Evolutionary conservation across 768 basidiomycete genomes (phyloP).

Genomic region (Mycena amicta): DNA sequence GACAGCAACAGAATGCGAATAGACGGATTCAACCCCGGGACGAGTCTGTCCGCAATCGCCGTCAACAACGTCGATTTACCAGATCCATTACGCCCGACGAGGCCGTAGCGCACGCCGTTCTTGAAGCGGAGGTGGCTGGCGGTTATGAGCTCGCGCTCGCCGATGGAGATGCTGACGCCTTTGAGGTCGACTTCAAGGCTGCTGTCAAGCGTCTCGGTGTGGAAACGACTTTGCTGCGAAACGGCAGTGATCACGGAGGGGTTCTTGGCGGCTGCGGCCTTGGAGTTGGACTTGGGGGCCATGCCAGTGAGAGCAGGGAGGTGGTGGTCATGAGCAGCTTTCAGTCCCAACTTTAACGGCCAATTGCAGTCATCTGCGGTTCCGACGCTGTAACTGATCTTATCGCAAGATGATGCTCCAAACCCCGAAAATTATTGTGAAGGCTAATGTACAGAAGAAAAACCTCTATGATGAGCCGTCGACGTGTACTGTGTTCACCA

Average conservation of each 20-base stretch:
- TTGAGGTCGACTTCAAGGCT: conserved; percentile 42
- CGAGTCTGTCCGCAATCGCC: conserved; percentile 44
- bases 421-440: not conserved
- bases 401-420: too few species aligned
- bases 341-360: not conserved
- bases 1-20: conserved; percentile 47
- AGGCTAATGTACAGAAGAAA: not conserved
- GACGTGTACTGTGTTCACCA: conserved; percentile 12
- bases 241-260: conserved; percentile 26
- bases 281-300: conserved; percentile 21
- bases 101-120: conserved; percentile 37
- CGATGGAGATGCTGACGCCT: conserved; percentile 45
- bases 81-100: conserved; percentile 35
- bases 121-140: conserved; percentile 44
- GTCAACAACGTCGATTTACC: conserved; percentile 34
- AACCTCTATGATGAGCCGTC: not conserved
- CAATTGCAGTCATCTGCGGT: not conserved
- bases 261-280: not conserved
- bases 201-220: conserved; percentile 36
- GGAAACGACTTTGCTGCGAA: conserved; percentile 40
- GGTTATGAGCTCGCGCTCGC: conserved; percentile 41
- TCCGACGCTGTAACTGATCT: not conserved
- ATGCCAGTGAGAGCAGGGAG: conserved; percentile 1
- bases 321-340: not conserved
- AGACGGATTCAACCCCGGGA: conserved; percentile 49